Evolutionary conservation across 352 stramenopile genomes (phyloP).

Genomic region (Phytophthora colocasiae): DNA sequence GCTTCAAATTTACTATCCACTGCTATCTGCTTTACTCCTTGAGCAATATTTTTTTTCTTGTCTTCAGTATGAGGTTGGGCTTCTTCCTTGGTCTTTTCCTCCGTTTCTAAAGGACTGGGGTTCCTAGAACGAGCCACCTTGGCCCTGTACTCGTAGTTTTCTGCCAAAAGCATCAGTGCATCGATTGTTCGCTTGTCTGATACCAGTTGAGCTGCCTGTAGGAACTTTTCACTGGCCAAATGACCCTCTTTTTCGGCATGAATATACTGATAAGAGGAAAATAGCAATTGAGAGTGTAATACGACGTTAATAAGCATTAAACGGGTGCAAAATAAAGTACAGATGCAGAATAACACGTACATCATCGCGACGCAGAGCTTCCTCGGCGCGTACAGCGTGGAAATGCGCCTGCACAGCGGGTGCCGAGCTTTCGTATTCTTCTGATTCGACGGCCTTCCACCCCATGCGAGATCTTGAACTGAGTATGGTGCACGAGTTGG

Average conservation of each 20-base stretch:
- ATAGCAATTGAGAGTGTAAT: not conserved
- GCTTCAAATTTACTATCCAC: not conserved
- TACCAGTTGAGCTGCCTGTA: conserved; percentile 63
- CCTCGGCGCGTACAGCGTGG: conserved; percentile 73
- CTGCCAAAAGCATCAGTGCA: conserved; percentile 70
- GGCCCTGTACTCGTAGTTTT: conserved; percentile 83
- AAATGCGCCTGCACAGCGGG: conserved; percentile 85
- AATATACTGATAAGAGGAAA: conserved; percentile 38
- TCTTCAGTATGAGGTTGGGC: conserved; percentile 8
- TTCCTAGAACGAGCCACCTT: conserved; percentile 63
- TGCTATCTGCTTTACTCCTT: not conserved
- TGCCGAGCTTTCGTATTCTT: conserved; percentile 77
- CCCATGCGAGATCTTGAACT: conserved; percentile 43
- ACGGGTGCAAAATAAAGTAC: not conserved
- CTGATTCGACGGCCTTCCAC: conserved; percentile 67
- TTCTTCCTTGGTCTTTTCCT: conserved; percentile 17
- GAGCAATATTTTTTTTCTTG: conserved; percentile 4
- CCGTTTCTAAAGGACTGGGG: conserved; percentile 25
- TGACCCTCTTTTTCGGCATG: conserved; percentile 73
- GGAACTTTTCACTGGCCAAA: conserved; percentile 74
- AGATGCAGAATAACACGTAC: conserved; percentile 39
- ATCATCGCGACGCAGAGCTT: conserved; percentile 64
- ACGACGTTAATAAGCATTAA: conserved; percentile 1
- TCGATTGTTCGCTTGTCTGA: conserved; percentile 74
- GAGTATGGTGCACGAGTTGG: conserved; percentile 19